A percentile compares a stretch with the other conserved stretches of the same genome.
Conservation (phyloP, 1,284 basidiomycete genomes). For the Ustilago vetiveriae region DNA sequence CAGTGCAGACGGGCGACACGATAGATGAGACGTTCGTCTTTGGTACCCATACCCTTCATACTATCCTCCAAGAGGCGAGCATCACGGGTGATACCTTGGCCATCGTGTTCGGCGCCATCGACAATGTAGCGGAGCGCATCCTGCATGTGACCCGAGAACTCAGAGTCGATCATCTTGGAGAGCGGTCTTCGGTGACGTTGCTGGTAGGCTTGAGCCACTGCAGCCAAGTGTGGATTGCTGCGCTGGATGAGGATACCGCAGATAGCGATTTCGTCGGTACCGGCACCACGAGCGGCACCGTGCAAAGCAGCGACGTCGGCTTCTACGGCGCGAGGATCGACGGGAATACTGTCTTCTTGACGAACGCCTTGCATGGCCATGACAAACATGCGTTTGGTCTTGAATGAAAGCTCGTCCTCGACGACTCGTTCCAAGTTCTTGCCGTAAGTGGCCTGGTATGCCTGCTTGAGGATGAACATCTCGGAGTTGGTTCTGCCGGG, state of each 20-base stretch:
- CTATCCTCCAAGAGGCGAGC: constrained; percentile 61
- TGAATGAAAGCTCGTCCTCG: constrained; percentile 64
- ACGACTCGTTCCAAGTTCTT: constrained; percentile 63
- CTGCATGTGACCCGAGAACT: constrained; percentile 64
- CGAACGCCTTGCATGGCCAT: constrained; percentile 63
- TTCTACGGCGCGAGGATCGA: constrained; percentile 47
- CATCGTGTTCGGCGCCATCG: constrained; percentile 62
- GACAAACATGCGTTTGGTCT: constrained; percentile 63
- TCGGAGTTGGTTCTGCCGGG: constrained; percentile 60
- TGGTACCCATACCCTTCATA: constrained; percentile 65
- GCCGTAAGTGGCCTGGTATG: constrained; percentile 55
- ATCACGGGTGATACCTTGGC: constrained; percentile 59
- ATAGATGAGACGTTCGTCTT: constrained; percentile 54
- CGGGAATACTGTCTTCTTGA: constrained; percentile 52
- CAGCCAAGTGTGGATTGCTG: constrained; percentile 59
- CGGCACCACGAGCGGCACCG: constrained; percentile 47
- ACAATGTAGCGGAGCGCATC: constrained; percentile 62
- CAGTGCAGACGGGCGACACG: constrained; percentile 61
- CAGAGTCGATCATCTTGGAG: constrained; percentile 57
- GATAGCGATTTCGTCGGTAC: constrained; percentile 61
- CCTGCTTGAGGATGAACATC: constrained; percentile 62
- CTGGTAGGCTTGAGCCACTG: constrained; percentile 60
- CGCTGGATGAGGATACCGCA: constrained; percentile 64
- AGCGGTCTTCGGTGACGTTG: constrained; percentile 41
- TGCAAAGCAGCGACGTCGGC: constrained; percentile 41